Base-by-base conservation (phyloP, 371 early-diverging fungal genomes). In the Chytridium lagenaria region DNA sequence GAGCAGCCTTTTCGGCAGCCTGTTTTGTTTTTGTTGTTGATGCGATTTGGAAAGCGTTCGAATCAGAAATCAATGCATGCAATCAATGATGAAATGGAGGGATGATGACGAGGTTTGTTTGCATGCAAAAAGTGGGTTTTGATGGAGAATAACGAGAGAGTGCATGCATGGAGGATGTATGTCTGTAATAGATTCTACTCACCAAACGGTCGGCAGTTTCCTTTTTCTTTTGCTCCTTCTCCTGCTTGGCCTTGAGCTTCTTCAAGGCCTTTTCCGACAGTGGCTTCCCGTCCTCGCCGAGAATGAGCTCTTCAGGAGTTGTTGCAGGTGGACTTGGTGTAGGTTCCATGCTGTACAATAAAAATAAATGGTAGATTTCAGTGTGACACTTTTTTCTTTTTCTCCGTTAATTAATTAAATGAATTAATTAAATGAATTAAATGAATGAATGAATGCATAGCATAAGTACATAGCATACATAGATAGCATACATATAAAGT, bases 191-290 rank as follows among this genome's bases (percentile, higher is more conserved):
- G n/a, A n/a, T n/a, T 19, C 72, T 19, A 50, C 74, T 7, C 19
- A 76, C 76, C 73, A 78, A 66, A 65, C 89, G 85, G 30, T 90
- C 94, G 51, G 90, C 90, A 37, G 75, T 77, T 67, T 78, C 78
- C 49, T 34, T 50, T 76, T 74, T 72, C 80, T 86, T 90, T 57
- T 78, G 84, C 64, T 91, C 93, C 90, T 96, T 97, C 80, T 95
- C 95, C 67, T 86, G 85, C 79, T 96, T 93, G 82, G 94, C 95
- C 78, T 93, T 90, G 22, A 92, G 90, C 88, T 98, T 98, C 89
- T 97, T 97, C 70, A 92, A 86, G 19, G 93, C 95, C 77, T 90
- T 92, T 86, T 97, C 85, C 63, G 96, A 93, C 37, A 96, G 84
- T 30, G 96, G 94, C 80, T 96, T 89, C 64, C 96, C 96, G 37